Conservation (phyloP, 2,329 filamentous ascomycete genomes). For the Teratosphaeria viscida region DNA sequence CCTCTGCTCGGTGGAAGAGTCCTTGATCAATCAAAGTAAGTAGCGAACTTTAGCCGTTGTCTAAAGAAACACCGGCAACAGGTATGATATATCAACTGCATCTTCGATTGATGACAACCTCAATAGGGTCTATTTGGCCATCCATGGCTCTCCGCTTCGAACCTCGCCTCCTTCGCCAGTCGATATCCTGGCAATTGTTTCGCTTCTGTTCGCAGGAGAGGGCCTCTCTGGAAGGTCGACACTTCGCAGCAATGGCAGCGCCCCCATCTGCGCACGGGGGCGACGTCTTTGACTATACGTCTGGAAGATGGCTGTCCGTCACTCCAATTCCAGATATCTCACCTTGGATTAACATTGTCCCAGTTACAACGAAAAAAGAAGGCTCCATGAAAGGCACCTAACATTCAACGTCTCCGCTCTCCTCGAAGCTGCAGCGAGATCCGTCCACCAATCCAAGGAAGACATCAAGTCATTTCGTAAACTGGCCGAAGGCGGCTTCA, state of each 20-base stretch:
- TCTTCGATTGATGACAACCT: conserved; percentile 2
- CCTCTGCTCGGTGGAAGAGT: not conserved
- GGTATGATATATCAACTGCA: not conserved
- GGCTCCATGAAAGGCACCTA: conserved; percentile 9
- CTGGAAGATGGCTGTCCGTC: conserved; percentile 12
- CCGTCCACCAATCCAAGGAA: not conserved
- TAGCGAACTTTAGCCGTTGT: too few species aligned
- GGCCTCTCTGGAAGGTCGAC: not conserved
- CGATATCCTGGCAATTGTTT: not conserved
- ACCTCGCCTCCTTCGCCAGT: not conserved
- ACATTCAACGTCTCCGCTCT: conserved; percentile 9
- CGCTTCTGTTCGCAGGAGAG: not conserved
- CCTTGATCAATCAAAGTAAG: not conserved
- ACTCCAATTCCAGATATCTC: not conserved
- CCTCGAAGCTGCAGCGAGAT: conserved; percentile 3
- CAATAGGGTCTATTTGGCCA: conserved; percentile 2
- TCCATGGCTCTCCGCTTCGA: conserved; percentile 2
- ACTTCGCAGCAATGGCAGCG: not conserved
- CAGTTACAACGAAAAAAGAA: conserved; percentile 12
- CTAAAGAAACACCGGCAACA: too few species aligned
- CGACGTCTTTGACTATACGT: conserved; percentile 8
- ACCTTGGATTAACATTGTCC: not conserved
- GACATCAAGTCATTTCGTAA: conserved; percentile 11
- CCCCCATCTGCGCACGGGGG: not conserved
- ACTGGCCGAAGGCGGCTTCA: conserved; percentile 17